Evolutionary conservation across 2,329 filamentous ascomycete genomes (phyloP), one percentile per base, ranked within the genome.

Genomic region (Macrophomina phaseolina): DNA sequence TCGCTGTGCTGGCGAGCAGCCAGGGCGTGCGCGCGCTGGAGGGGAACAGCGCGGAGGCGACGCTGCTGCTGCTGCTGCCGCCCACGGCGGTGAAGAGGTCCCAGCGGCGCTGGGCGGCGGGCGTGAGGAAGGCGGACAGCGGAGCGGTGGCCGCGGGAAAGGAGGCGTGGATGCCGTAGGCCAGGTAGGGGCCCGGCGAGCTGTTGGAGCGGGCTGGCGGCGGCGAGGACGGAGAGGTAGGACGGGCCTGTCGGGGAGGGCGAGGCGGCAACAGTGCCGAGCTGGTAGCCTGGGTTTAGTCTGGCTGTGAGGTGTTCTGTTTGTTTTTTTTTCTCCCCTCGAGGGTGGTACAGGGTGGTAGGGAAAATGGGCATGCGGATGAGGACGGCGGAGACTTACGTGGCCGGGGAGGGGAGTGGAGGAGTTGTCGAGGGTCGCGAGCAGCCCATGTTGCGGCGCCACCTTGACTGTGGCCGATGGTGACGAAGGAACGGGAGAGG

Each of bases 391-490:
- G 23, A 23, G 23, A 23, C 23, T 23, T 23, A 23, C 23, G 23
- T 23, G 23, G 23, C 23, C 11, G 34, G 32, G 32, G 46, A 5
- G 9, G 46, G n/a, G 8, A 12, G 5, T 2, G 8, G 34, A 4
- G 18, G 18, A 3, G 12, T 16, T 2, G n/a, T 32, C 4, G 8
- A 11, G 5, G 18, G 34, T 23, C 2, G 68, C 67, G 36, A 74
- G 68, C 3, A n/a, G 72, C 73, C 83, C 83, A 85, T 0, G 80
- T 79, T 0, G 76, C 78, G 1, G 76, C 77, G 7, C 81, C 83
- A 28, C 83, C 84, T 71, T 85, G 81, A 11, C 78, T 82, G 67
- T 84, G 81, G 7, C 83, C 82, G 69, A 82, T 77, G 30, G 78
- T 74, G 16, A 84, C 80, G 65, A 83, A 86, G 0, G 78, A 69